phyloP scores from a whole-genome alignment of 2,329 filamentous ascomycete species.

The Aspergillus latus region DNA sequence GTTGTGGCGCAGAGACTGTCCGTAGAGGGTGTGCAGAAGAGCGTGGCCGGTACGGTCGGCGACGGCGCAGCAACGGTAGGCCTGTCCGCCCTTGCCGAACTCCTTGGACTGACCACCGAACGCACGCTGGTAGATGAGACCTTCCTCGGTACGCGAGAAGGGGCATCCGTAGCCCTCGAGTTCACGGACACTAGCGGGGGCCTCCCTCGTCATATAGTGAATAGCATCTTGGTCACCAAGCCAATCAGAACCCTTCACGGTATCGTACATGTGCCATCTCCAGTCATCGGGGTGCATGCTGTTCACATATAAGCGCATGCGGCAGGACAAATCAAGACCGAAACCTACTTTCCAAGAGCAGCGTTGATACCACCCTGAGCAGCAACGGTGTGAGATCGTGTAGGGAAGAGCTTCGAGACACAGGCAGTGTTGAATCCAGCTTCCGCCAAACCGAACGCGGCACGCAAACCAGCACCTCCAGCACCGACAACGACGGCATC shows the following conservation, averaged over 20 bases:
- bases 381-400: constrained; percentile 65
- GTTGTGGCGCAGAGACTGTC: constrained; percentile 94
- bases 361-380: constrained; percentile 64
- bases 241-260: constrained; percentile 97
- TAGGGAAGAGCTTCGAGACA: constrained; percentile 64
- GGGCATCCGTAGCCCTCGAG: constrained; percentile 97
- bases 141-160: constrained; percentile 88
- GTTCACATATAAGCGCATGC: constrained; percentile 21
- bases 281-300: constrained; percentile 99
- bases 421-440: constrained; percentile 65
- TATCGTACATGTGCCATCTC: constrained; percentile 99
- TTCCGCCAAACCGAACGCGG: constrained; percentile 64
- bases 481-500: constrained; percentile 84
- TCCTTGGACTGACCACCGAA: constrained; percentile 97
- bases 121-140: constrained; percentile 96
- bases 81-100: constrained; percentile 94
- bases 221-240: constrained; percentile 96
- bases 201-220: constrained; percentile 97
- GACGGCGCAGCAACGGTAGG: constrained; percentile 94
- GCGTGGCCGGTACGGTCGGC: constrained; percentile 97
- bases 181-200: constrained; percentile 86
- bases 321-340: neutral
- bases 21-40: constrained; percentile 96
- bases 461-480: constrained; percentile 63
- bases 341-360: constrained; percentile 44